Evolutionary conservation across 352 stramenopile species (phyloP).

Genomic region (Phytophthora litchii): DNA sequence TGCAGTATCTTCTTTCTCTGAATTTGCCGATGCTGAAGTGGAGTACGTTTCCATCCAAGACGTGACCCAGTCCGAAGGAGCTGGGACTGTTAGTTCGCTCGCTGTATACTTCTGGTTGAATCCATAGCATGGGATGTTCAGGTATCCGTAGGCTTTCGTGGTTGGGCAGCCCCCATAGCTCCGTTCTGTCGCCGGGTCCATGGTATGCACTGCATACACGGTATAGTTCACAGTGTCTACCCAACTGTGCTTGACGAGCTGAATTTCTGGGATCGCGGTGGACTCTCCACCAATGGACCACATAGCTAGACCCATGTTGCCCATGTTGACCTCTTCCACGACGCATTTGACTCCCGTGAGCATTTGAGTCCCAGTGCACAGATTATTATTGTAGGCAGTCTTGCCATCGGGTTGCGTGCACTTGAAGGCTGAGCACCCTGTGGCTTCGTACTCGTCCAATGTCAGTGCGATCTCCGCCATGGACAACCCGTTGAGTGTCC

Average conservation of each 20-base stretch:
- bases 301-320: slow-evolving; percentile 24
- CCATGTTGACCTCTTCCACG: slow-evolving; percentile 20
- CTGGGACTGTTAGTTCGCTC: slow-evolving; percentile 9
- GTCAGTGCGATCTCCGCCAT: slow-evolving; percentile 40
- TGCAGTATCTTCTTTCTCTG: neutral
- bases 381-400: slow-evolving; percentile 16
- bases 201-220: slow-evolving; percentile 31
- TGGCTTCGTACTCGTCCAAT: slow-evolving; percentile 23
- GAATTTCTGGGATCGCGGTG: slow-evolving; percentile 23
- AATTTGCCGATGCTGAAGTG: neutral
- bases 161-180: slow-evolving; percentile 23
- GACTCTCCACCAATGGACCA: slow-evolving; percentile 28
- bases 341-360: slow-evolving; percentile 34
- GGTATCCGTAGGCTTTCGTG: slow-evolving; percentile 20
- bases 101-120: slow-evolving; percentile 2
- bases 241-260: slow-evolving; percentile 28
- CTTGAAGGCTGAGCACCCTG: slow-evolving; percentile 16
- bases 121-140: slow-evolving; percentile 39
- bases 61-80: slow-evolving; percentile 31
- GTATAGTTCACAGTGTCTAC: slow-evolving; percentile 12
- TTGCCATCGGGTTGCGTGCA: slow-evolving; percentile 27
- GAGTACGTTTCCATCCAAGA: slow-evolving; percentile 26
- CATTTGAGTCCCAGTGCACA: slow-evolving; percentile 29
- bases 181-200: slow-evolving; percentile 11
- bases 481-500: slow-evolving; percentile 29